Percentiles rank a stretch among this genome's conserved stretches.
phyloP scores from a whole-genome alignment of 768 basidiomycete genomes.

The Gyrodon lividus region DNA sequence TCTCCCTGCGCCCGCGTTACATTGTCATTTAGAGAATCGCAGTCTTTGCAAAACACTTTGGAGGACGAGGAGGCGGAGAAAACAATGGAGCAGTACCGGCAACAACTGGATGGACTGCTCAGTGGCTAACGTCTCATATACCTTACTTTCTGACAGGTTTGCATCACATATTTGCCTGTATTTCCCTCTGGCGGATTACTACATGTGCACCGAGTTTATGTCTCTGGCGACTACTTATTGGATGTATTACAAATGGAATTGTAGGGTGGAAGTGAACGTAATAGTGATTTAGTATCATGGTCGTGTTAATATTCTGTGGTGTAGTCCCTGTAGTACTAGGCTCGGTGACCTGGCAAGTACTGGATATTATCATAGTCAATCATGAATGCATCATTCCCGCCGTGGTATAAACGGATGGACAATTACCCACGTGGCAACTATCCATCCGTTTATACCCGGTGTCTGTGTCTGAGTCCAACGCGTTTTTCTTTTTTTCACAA shows the following conservation, averaged over 20 bases:
- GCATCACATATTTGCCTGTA: not conserved
- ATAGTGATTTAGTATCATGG: too few relatives aligned
- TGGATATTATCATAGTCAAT: too few relatives aligned
- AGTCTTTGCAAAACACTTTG: constrained; percentile 59
- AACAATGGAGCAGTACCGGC: constrained; percentile 87
- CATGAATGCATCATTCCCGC: too few relatives aligned
- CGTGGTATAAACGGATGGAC: too few relatives aligned
- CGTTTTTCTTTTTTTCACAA: constrained; percentile 21
- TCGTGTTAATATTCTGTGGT: too few relatives aligned
- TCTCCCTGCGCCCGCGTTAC: constrained; percentile 14
- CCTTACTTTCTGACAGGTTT: constrained; percentile 4
- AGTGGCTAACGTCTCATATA: constrained; percentile 39
- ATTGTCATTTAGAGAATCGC: constrained; percentile 8
- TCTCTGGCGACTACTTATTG: too few relatives aligned
- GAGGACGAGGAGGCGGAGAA: constrained; percentile 84
- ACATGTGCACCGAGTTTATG: too few relatives aligned
- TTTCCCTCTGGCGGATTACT: too few relatives aligned
- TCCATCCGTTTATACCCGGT: constrained; percentile 25
- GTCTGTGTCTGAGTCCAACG: not conserved
- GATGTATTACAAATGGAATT: too few relatives aligned
- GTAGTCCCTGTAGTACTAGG: too few relatives aligned
- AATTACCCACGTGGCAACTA: constrained; percentile 4
- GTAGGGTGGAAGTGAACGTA: too few relatives aligned
- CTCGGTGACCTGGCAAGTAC: too few relatives aligned
- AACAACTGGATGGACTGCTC: constrained; percentile 84